Evolutionary conservation across 805 yeast species (phyloP).

Genomic region (Starmerella riodocensis): DNA sequence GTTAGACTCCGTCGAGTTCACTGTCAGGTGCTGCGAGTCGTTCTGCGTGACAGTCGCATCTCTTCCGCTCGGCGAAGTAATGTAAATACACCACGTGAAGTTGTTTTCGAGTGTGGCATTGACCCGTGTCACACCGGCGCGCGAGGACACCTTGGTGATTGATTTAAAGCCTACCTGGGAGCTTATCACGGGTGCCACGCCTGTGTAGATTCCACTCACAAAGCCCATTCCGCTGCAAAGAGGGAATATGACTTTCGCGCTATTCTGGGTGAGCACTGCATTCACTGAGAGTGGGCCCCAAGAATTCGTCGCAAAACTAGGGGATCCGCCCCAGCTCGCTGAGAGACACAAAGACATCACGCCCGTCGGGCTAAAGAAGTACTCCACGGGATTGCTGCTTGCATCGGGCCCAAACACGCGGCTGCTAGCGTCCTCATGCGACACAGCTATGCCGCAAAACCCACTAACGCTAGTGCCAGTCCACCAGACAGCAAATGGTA

Average conservation of each 20-base stretch:
- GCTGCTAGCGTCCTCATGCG: conserved; percentile 38
- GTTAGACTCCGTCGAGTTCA: conserved; percentile 30
- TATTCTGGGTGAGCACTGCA: conserved; percentile 16
- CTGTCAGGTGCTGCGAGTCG: conserved; percentile 35
- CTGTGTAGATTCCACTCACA: conserved; percentile 49
- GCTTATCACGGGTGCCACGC: conserved; percentile 35
- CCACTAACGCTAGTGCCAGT: conserved; percentile 27
- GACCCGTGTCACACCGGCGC: conserved; percentile 27
- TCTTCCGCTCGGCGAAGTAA: conserved; percentile 29
- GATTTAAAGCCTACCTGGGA: conserved; percentile 36
- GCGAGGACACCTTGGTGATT: conserved; percentile 28
- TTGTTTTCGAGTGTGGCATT: conserved; percentile 30
- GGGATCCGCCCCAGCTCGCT: conserved; percentile 37
- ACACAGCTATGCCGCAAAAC: conserved; percentile 48
- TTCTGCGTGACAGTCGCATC: conserved; percentile 27
- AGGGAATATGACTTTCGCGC: conserved; percentile 36
- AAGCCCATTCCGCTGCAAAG: conserved; percentile 76
- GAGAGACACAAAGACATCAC: conserved; percentile 45
- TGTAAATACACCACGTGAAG: conserved; percentile 40
- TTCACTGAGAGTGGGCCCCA: conserved; percentile 23
- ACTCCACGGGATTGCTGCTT: conserved; percentile 30
- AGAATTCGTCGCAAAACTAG: conserved; percentile 32
- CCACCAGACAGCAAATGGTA: conserved; percentile 61
- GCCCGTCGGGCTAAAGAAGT: conserved; percentile 44
- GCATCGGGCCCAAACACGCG: conserved; percentile 37